Conservation (phyloP, 1,284 basidiomycete species). For the Ganoderma sinense region DNA sequence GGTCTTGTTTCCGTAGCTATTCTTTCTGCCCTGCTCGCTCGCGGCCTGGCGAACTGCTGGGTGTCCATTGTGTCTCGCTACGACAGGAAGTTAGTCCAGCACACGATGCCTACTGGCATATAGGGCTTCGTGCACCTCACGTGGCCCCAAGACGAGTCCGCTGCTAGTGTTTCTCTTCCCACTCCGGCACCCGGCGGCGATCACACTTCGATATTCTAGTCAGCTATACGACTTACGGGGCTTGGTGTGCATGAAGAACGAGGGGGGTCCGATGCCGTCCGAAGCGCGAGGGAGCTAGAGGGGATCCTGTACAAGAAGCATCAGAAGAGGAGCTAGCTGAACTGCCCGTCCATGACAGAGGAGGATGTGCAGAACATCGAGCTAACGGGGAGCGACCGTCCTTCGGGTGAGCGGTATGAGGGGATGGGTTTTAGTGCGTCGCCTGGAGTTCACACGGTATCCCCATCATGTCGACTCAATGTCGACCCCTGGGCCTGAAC, state of each 20-base stretch:
- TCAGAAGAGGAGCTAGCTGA: not conserved
- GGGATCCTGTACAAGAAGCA: conserved; percentile 4
- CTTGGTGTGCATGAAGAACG: conserved; percentile 9
- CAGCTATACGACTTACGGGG: conserved; percentile 8
- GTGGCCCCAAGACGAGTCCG: not conserved
- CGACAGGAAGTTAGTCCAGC: not conserved
- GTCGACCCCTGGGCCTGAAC: no score
- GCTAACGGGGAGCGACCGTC: not conserved
- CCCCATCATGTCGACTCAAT: no score
- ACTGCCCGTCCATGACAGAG: conserved; percentile 1
- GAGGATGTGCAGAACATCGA: not conserved
- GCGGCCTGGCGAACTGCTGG: conserved; percentile 12
- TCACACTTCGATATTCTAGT: not conserved
- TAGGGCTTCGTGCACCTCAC: conserved; percentile 15
- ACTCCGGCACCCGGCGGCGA: no score
- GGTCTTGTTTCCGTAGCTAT: conserved; percentile 3
- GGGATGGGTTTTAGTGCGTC: no score
- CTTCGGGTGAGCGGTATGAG: not conserved
- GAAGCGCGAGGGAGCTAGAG: conserved; percentile 11
- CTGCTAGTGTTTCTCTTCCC: not conserved
- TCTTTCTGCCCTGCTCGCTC: not conserved
- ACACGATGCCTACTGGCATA: not conserved
- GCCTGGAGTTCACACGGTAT: no score
- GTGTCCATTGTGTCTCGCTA: not conserved
- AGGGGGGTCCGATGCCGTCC: conserved; percentile 14